These are phyloP conservation scores for Nissolia schottii DNA, from an alignment of 306 rosid species.

Conservation along the genomic window DNA sequence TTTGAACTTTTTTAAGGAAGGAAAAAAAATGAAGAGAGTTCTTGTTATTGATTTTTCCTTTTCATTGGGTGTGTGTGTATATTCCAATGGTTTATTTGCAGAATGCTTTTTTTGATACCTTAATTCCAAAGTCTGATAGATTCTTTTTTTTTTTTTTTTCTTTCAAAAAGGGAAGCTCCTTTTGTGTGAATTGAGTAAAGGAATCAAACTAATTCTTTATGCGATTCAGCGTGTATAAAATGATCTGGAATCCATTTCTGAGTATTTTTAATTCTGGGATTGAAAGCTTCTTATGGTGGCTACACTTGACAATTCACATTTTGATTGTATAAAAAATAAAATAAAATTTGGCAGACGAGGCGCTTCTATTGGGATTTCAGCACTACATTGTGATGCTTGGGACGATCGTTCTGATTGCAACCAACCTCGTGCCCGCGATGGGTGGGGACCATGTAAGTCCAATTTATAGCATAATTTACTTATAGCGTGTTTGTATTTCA, in stretches of 20 bases:
- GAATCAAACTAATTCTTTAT: background rate
- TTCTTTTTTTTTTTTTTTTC: constrained; percentile 12
- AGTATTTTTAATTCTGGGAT: background rate
- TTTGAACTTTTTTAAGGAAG: background rate
- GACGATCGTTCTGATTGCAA: constrained; percentile 72
- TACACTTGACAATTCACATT: background rate
- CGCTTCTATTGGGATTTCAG: constrained; percentile 73
- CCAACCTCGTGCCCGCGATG: constrained; percentile 70
- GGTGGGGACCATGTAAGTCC: constrained; percentile 86
- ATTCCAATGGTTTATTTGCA: constrained; percentile 10
- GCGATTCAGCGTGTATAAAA: background rate
- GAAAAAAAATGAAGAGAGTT: background rate
- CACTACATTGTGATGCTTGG: constrained; percentile 98
- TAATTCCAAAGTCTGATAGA: constrained; percentile 30
- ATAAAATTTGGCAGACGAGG: constrained; percentile 58
- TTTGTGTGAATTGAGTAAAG: background rate
- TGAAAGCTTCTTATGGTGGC: background rate
- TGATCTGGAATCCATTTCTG: background rate
- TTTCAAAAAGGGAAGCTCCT: too few relatives aligned
- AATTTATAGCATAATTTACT: background rate
- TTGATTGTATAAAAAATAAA: background rate
- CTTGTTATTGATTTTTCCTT: background rate
- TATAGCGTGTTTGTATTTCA: too few relatives aligned
- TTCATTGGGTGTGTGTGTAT: background rate
- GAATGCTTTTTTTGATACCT: constrained; percentile 25